Base-by-base conservation (phyloP, 2,329 filamentous ascomycete genomes). In the Ophiostoma montium region DNA sequence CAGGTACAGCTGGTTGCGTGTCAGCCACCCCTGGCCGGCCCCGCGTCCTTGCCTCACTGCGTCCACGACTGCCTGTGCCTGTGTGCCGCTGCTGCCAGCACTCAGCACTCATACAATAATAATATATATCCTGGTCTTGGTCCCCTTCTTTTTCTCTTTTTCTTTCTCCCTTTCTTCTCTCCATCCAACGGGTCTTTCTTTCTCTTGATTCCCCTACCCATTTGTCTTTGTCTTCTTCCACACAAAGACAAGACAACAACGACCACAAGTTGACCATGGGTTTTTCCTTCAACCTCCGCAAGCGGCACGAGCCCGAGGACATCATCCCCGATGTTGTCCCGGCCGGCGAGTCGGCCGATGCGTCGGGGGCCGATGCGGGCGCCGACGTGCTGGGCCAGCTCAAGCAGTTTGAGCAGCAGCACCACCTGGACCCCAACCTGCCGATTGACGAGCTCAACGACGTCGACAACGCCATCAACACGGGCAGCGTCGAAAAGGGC, bases 21-120 rank as follows among this genome's bases (percentile, higher is more conserved):
- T 74, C 54, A 94, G 63, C 86, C 87, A 96, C 51, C 86, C 78
- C 57, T 87, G 80, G 0, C 87, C 86, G 2, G 83, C 86, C 56
- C 92, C 82, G 55, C 85, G 80, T 74, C 68, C 82, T 75, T 74
- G 87, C 65, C 66, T 85, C 64, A 67, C 85, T 2, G 72, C 86
- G 56, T 90, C 85, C n/a, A 92, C 83, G 1, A 94, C 62, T 63
- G 84, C 66, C 74, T 82, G 71, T 63, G 79, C 66, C 72, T 79
- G 68, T 74, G 73, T 59, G 63, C 84, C 63, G 65, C 82, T 66
- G 10, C 35, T 46, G 12, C 27, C 27, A 5, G 31, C 39, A 30
- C 21, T 42, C 35, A 13, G 23, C n/a, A 32, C 18, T 33, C 35
- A 15, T 30, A 15, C 16, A 27, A 27, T 27, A 27, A 27, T 27